Conservation (phyloP, 129 eudicot genomes). For the Centrapalus pauciflorus region DNA sequence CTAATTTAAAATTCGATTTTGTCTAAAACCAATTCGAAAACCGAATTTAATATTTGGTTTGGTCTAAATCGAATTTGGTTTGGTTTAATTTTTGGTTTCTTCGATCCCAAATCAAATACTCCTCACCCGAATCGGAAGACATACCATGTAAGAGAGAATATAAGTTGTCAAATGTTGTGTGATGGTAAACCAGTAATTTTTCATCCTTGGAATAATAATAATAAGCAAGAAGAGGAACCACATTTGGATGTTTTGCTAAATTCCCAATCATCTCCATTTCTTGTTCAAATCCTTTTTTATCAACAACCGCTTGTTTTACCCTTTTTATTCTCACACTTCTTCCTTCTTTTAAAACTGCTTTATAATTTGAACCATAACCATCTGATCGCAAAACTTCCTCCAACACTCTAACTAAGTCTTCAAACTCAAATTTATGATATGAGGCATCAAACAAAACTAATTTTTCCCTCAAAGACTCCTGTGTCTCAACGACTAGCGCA, state of each 20-base stretch:
- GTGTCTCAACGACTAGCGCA: conserved; percentile 36
- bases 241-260: conserved; percentile 51
- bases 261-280: conserved; percentile 79
- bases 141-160: conserved; percentile 67
- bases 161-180: conserved; percentile 52
- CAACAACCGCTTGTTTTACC: conserved; percentile 65
- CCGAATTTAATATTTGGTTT: too few relatives aligned
- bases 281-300: conserved; percentile 79
- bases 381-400: conserved; percentile 96
- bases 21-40: too few relatives aligned
- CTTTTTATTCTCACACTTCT: conserved; percentile 70
- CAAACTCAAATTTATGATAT: conserved; percentile 69
- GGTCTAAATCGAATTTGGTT: too few relatives aligned
- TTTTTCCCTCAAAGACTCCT: conserved; percentile 60
- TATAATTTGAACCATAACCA: conserved; percentile 74
- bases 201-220: conserved; percentile 88
- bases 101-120: too few relatives aligned
- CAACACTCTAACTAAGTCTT: conserved; percentile 82
- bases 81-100: too few relatives aligned
- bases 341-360: conserved; percentile 80
- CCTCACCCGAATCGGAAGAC: not conserved
- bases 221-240: conserved; percentile 74
- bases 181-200: conserved; percentile 67
- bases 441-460: conserved; percentile 54
- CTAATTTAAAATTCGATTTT: too few relatives aligned